Percentiles rank a stretch among this genome's conserved stretches.
Conservation (phyloP, 352 stramenopile species). For the Elongisporangium anandrum region DNA sequence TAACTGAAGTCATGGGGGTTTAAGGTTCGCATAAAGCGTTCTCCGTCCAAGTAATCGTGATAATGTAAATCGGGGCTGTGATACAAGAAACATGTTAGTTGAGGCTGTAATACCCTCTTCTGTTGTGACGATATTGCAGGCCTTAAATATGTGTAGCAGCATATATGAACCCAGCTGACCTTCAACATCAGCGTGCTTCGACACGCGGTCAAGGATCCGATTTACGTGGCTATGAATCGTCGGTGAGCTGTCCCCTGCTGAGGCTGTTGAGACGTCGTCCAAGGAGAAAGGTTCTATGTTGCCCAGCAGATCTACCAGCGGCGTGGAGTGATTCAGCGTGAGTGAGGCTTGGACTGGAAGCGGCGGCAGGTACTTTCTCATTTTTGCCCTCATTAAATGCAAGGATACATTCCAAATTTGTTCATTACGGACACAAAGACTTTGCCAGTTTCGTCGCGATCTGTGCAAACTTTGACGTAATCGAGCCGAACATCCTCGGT, state of each 20-base stretch:
- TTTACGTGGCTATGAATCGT: slow-evolving; percentile 18
- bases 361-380: slow-evolving; percentile 5
- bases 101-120: too few species aligned
- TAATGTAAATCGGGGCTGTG: too few species aligned
- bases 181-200: background rate
- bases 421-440: slow-evolving; percentile 13
- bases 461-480: slow-evolving; percentile 11
- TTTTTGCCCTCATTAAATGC: slow-evolving; percentile 14
- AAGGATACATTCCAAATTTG: slow-evolving; percentile 16
- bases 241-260: background rate
- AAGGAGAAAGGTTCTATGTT: background rate
- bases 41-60: too few species aligned
- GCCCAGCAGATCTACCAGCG: slow-evolving; percentile 3
- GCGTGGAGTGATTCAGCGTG: background rate
- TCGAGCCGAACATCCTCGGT: slow-evolving; percentile 12
- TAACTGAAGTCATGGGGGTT: too few species aligned
- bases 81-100: too few species aligned
- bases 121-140: too few species aligned
- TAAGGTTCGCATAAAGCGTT: too few species aligned
- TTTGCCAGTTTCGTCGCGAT: slow-evolving; percentile 8
- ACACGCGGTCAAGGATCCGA: slow-evolving; percentile 11
- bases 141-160: too few species aligned
- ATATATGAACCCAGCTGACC: too few species aligned
- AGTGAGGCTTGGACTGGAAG: background rate
- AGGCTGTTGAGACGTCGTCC: background rate